Base-by-base conservation (phyloP, 1,284 basidiomycete species). In the Golubevia sp. region DNA sequence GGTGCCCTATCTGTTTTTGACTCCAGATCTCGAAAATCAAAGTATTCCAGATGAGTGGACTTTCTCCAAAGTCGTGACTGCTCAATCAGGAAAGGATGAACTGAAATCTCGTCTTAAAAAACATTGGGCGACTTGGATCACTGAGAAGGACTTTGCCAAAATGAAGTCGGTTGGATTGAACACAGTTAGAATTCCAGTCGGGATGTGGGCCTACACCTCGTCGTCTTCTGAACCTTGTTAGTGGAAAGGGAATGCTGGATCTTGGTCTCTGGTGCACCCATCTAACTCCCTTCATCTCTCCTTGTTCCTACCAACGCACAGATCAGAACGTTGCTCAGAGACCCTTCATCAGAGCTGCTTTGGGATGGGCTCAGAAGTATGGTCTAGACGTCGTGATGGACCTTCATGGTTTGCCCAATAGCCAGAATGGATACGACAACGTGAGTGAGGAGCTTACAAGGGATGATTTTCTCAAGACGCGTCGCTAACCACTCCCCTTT, bases 91-190 rank as follows among this genome's bases (percentile, higher is more conserved):
- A 38, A 65, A 74, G 55, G 62, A 66, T 15, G 74, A 73, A 59
- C 76, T 73, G 57, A 27, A 64, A 6, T 51, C 34, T 3, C 56
- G 74, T 30, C 61, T 84, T 18, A 52, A 71, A 53, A 48, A 65
- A 34, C 83, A 84, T 52, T 84, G 79, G 78, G 70, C 71, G 48
- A 82, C 76, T 5, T 84, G 78, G 62, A 72, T 84, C 52, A 74
- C 68, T n/a, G 85, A 85, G 57, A 76, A 79, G 38, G 86, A 86
- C 63, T 86, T 86, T 66, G 70, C 73, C 58, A 73, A 78, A 27
- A 74, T 85, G 65, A 62, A 76, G 64, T 26, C 66, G 62, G 59
- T 76, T 74, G 71, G 82, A 56, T 65, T 85, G 72, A 77, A 85
- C 80, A 80, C 85, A 59, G 73, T 86, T 44, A 61, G 75, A 66